Conservation (phyloP, 306 rosid genomes). For the Erythrophleum fordii region DNA sequence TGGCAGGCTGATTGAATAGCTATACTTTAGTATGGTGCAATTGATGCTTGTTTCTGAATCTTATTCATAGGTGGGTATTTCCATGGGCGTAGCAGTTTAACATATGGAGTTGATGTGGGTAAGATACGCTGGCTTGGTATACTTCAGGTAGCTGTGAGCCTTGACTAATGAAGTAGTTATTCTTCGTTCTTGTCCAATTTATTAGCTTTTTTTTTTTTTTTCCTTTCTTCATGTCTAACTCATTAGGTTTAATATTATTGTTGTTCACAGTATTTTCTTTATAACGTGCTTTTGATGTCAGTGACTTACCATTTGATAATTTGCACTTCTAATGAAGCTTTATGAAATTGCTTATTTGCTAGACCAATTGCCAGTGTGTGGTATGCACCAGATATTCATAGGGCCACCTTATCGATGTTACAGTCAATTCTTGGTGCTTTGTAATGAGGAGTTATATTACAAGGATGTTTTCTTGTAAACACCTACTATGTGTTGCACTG, state of each 20-base stretch:
- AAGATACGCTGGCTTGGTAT: slow-evolving; percentile 79
- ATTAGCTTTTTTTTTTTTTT: too few relatives aligned
- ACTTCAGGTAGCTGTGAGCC: slow-evolving; percentile 57
- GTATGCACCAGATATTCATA: too few relatives aligned
- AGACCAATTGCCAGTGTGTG: slow-evolving; percentile 9
- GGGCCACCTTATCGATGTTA: slow-evolving; percentile 13
- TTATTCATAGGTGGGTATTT: slow-evolving; percentile 73
- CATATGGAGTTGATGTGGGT: slow-evolving; percentile 76
- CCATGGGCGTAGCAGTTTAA: slow-evolving; percentile 66
- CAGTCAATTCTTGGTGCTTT: slow-evolving; percentile 26
- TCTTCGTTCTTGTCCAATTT: slow-evolving; percentile 17
- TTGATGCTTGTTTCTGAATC: slow-evolving; percentile 38
- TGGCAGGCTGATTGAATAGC: not conserved
- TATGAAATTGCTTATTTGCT: slow-evolving; percentile 12
- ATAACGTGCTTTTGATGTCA: slow-evolving; percentile 1
- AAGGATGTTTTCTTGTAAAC: not conserved
- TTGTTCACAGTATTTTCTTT: not conserved
- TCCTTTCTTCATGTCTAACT: slow-evolving; percentile 1
- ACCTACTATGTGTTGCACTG: not conserved
- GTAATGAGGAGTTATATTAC: slow-evolving; percentile 24
- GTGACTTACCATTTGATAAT: not conserved
- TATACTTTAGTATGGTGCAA: slow-evolving; percentile 1
- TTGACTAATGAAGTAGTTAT: slow-evolving; percentile 17
- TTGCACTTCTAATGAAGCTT: slow-evolving; percentile 14
- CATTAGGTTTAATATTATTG: slow-evolving; percentile 21